Evolutionary conservation across 768 basidiomycete genomes (phyloP).

Genomic region (Tremella yokohamensis): DNA sequence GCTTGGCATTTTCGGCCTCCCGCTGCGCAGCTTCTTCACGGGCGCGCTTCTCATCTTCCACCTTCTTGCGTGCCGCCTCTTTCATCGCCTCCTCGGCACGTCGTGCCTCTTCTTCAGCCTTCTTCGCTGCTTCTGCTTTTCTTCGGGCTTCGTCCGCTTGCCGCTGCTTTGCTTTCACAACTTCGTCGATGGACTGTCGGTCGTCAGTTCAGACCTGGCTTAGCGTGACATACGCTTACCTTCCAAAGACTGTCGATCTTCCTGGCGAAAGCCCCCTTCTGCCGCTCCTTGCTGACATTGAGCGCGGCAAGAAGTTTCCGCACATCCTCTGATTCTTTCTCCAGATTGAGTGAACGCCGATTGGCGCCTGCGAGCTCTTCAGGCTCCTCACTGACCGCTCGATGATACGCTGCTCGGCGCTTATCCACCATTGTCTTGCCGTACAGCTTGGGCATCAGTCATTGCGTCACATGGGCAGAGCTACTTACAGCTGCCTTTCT

Average conservation of each 20-base stretch:
- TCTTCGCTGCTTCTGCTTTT: constrained; percentile 11
- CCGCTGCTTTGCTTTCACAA: constrained; percentile 26
- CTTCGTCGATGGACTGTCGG: constrained; percentile 34
- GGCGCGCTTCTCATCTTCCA: constrained; percentile 17
- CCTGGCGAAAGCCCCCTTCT: constrained; percentile 66
- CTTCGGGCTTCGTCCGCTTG: constrained; percentile 21
- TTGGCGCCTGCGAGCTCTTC: neutral
- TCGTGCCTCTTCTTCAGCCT: constrained; percentile 49
- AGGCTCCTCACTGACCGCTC: constrained; percentile 3
- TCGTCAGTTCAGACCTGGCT: neutral
- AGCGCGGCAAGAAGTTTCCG: constrained; percentile 35
- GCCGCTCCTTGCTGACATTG: constrained; percentile 53
- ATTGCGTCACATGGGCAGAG: too few species aligned
- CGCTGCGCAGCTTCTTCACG: constrained; percentile 20
- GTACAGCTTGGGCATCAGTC: neutral
- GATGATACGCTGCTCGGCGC: neutral
- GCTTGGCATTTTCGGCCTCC: constrained; percentile 27
- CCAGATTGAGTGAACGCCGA: constrained; percentile 1
- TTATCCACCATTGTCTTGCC: neutral
- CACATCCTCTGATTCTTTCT: constrained; percentile 40
- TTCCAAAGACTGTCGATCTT: constrained; percentile 64
- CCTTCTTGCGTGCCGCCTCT: constrained; percentile 17
- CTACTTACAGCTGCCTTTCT: too few species aligned
- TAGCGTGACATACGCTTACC: constrained; percentile 20
- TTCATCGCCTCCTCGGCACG: constrained; percentile 53